phyloP scores from a whole-genome alignment of 1,139 yeast genomes.

The Meyerozyma sp. region DNA sequence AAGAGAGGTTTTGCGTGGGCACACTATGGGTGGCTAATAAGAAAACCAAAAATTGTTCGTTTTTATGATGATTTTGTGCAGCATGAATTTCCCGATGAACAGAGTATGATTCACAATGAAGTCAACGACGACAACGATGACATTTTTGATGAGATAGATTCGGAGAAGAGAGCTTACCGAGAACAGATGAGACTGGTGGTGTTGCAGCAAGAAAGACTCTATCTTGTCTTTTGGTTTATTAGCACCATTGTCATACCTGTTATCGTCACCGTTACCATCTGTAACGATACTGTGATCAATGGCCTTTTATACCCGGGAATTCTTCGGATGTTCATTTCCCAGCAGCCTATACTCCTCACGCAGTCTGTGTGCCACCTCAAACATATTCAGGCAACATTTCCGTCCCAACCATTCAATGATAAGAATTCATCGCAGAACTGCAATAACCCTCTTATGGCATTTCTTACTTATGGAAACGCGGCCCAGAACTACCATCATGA shows the following conservation, averaged over 20 bases:
- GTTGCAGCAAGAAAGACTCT: constrained; percentile 55
- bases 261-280: constrained; percentile 31
- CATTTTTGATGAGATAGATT: constrained; percentile 19
- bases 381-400: constrained; percentile 36
- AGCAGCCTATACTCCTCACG: constrained; percentile 50
- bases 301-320: constrained; percentile 62
- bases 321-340: constrained; percentile 50
- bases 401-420: constrained; percentile 59
- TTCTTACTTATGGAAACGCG: constrained; percentile 61
- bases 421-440: constrained; percentile 49
- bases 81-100: constrained; percentile 35
- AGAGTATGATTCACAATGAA: constrained; percentile 21
- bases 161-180: constrained; percentile 14
- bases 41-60: constrained; percentile 40
- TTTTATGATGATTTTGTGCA: constrained; percentile 35
- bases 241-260: constrained; percentile 49
- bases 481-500: constrained; percentile 70
- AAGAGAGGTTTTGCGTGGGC: constrained; percentile 55
- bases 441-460: constrained; percentile 44
- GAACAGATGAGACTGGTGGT: constrained; percentile 25
- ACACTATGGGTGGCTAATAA: constrained; percentile 61
- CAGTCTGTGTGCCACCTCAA: constrained; percentile 59
- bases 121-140: constrained; percentile 23
- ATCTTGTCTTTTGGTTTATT: constrained; percentile 35
- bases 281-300: constrained; percentile 42